Percentiles rank a stretch among this genome's conserved stretches.
Evolutionary conservation across 2,329 filamentous ascomycete species (phyloP).

Genomic region (Aspergillus aculeatus): DNA sequence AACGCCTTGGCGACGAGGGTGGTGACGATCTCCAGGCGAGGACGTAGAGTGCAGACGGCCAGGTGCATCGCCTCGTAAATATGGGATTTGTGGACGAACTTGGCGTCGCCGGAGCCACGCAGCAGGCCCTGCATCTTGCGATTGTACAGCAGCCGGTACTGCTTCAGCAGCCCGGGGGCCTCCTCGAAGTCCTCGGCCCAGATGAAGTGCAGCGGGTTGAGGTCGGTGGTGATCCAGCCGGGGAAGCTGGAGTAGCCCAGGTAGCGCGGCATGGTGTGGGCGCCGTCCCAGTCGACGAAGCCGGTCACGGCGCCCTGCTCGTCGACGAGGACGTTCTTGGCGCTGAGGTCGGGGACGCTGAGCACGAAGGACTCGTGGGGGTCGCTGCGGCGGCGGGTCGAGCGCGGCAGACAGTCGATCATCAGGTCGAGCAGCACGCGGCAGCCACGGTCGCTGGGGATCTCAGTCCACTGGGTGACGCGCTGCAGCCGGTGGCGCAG

Average conservation of each 20-base stretch:
- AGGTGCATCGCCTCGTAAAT: not conserved
- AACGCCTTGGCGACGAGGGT: not conserved
- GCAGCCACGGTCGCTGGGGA: not conserved
- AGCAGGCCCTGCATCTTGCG: constrained; percentile 3
- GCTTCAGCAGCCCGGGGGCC: not conserved
- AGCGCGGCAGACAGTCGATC: not conserved
- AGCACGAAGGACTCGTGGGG: constrained; percentile 1
- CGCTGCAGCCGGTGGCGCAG: not conserved
- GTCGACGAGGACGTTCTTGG: not conserved
- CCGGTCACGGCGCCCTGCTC: not conserved
- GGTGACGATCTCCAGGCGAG: not conserved
- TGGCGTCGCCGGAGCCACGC: not conserved
- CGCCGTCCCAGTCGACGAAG: constrained; percentile 4
- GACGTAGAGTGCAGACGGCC: not conserved
- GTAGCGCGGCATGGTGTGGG: constrained; percentile 6
- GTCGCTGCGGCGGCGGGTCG: not conserved
- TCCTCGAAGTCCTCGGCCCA: not conserved
- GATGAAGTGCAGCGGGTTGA: not conserved
- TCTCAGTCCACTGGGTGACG: not conserved
- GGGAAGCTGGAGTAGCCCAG: constrained; percentile 1
- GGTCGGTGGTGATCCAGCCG: not conserved
- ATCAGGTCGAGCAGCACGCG: constrained; percentile 3
- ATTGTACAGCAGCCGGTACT: constrained; percentile 2
- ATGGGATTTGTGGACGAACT: constrained; percentile 1
- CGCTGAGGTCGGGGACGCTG: not conserved